phyloP scores from a whole-genome alignment of 805 yeast genomes.

The Pichia eremophila region DNA sequence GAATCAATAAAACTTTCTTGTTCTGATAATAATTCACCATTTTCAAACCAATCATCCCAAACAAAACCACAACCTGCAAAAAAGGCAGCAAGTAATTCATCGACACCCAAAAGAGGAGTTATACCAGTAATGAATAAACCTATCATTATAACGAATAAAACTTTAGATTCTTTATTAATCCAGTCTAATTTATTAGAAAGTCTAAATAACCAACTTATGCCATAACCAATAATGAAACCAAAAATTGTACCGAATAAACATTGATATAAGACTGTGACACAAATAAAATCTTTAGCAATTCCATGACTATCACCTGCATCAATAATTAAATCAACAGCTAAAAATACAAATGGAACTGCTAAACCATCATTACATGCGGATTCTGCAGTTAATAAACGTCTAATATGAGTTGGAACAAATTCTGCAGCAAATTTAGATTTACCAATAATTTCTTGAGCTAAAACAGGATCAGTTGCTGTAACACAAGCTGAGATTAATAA shows the following conservation, averaged over 20 bases:
- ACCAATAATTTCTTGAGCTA: slow-evolving; percentile 62
- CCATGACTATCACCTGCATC: slow-evolving; percentile 37
- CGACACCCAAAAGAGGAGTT: slow-evolving; percentile 59
- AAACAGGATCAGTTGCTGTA: slow-evolving; percentile 69
- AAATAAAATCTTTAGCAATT: slow-evolving; percentile 53
- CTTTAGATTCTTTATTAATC: slow-evolving; percentile 51
- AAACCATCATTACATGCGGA: slow-evolving; percentile 69
- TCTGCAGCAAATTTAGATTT: slow-evolving; percentile 54
- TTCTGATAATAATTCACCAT: slow-evolving; percentile 30
- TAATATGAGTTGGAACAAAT: slow-evolving; percentile 47
- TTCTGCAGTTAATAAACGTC: slow-evolving; percentile 56
- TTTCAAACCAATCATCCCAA: slow-evolving; percentile 53
- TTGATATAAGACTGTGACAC: slow-evolving; percentile 50
- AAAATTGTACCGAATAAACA: slow-evolving; percentile 43
- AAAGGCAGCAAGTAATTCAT: slow-evolving; percentile 60
- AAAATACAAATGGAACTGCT: slow-evolving; percentile 57
- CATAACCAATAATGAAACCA: slow-evolving; percentile 45
- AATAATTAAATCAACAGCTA: slow-evolving; percentile 45
- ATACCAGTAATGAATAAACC: slow-evolving; percentile 49
- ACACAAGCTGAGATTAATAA: slow-evolving; percentile 59
- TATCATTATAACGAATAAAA: slow-evolving; percentile 40
- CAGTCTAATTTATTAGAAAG: slow-evolving; percentile 39
- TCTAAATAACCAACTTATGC: slow-evolving; percentile 37
- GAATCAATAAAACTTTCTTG: slow-evolving; percentile 53
- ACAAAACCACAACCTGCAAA: slow-evolving; percentile 63